Percentiles rank a stretch among this genome's conserved stretches.
Evolutionary conservation across 768 basidiomycete genomes (phyloP).

Genomic region (Xerocomellus intermedius): DNA sequence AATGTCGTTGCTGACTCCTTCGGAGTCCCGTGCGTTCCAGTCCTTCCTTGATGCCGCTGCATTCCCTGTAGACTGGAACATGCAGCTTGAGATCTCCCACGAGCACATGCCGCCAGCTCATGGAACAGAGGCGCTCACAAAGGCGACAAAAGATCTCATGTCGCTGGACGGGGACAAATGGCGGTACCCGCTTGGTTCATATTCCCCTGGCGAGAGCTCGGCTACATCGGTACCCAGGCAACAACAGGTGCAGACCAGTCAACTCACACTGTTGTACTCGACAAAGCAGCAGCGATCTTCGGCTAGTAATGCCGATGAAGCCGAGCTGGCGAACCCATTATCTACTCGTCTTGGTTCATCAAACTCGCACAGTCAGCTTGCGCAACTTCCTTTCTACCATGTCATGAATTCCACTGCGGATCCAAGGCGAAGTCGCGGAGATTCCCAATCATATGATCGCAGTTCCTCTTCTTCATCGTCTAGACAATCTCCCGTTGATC

Average conservation of each 20-base stretch:
- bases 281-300: conserved; percentile 17
- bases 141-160: conserved; percentile 85
- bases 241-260: conserved; percentile 18
- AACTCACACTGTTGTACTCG: conserved; percentile 18
- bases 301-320: conserved; percentile 5
- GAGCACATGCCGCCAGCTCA: conserved; percentile 51
- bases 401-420: conserved; percentile 8
- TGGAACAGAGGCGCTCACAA: conserved; percentile 64
- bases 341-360: conserved; percentile 6
- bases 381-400: conserved; percentile 19
- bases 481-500: conserved; percentile 25
- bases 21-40: conserved; percentile 68
- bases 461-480: conserved; percentile 30
- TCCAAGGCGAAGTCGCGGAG: conserved; percentile 7
- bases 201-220: conserved; percentile 7
- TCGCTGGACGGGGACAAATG: conserved; percentile 53
- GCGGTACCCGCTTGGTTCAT: conserved; percentile 29
- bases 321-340: conserved; percentile 1
- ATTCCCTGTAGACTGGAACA: conserved; percentile 48
- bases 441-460: conserved; percentile 12
- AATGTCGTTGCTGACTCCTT: conserved; percentile 64
- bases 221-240: conserved; percentile 11
- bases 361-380: conserved; percentile 8
- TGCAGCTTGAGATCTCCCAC: conserved; percentile 35
- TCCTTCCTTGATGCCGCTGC: conserved; percentile 57